Base-by-base conservation (phyloP, 352 stramenopile genomes). In the Phytophthora brassicae region DNA sequence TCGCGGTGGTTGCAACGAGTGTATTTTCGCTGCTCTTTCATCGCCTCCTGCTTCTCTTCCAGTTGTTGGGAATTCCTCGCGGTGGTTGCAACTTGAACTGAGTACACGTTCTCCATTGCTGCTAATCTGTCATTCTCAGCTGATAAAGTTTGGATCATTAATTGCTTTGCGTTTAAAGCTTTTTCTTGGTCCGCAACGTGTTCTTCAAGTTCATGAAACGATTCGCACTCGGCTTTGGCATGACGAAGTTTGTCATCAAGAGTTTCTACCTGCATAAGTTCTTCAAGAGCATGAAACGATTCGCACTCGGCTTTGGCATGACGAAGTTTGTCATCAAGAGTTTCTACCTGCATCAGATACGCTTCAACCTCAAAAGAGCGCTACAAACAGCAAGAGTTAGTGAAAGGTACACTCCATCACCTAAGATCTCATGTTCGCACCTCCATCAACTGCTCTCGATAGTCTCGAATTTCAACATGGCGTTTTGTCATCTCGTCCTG, bases 401-500 rank as follows among this genome's bases (percentile, higher is more conserved):
- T 41, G 8, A n/a, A 41, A 2, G 13, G 50, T 14, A 13, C 29
- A 17, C 55, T 11, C 6, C 26, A 44, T 6, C 23, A 8, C 36
- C 29, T 5, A 9, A 6, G 17, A n/a, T 4, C n/a, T 0, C 19
- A n/a, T n/a, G n/a, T 16, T 45, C 52, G 35, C 28, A 78, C 72
- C 68, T 77, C 57, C 23, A 54, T 12, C n/a, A 81, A 55, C 20
- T 65, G 41, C n/a, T 53, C 44, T 50, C 63, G 54, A 19, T 33
- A 69, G 9, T 70, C 54, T 29, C 49, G 43, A 36, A 74, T 35
- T 20, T 72, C 56, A 0, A 57, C 42, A 22, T 84, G 73, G 26
- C 73, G 54, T 35, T 75, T 74, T 4, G 68, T 48, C 64, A 84
- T 75, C 39, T 79, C 74, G 2, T 64, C 11, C 31, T 72, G 64